Evolutionary conservation across 495 filamentous ascomycete species (phyloP).

Genomic region (Hypoxylon trugodes): DNA sequence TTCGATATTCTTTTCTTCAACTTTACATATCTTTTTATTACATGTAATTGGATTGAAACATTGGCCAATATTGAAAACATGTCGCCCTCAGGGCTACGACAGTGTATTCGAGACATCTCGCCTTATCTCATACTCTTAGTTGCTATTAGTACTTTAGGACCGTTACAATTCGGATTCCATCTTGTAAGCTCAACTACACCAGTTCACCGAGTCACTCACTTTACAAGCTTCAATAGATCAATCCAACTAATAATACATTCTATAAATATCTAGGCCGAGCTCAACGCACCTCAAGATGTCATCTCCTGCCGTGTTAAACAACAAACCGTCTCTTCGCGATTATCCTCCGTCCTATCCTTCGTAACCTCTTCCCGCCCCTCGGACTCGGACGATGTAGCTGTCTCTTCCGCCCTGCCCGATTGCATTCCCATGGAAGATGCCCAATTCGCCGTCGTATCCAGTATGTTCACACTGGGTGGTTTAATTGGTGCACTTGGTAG

Average conservation of each 20-base stretch:
- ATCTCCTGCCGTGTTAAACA: conserved; percentile 79
- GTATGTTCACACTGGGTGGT: conserved; percentile 91
- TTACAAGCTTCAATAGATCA: background rate
- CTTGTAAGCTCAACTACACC: conserved; percentile 63
- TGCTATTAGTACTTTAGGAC: conserved; percentile 73
- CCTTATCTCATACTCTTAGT: conserved; percentile 72
- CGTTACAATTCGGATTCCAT: conserved; percentile 94
- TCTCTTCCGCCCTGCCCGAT: conserved; percentile 63
- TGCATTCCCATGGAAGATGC: conserved; percentile 84
- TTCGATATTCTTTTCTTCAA: too few species aligned
- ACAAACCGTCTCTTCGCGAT: conserved; percentile 53
- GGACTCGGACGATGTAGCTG: conserved; percentile 22
- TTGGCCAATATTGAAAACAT: conserved; percentile 39
- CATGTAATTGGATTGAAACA: background rate
- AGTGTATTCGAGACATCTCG: conserved; percentile 58
- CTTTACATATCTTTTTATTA: too few species aligned
- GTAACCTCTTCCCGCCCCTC: conserved; percentile 36
- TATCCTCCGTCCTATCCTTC: conserved; percentile 42
- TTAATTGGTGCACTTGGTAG: conserved; percentile 81
- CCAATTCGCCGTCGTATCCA: conserved; percentile 82
- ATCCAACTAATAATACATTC: background rate
- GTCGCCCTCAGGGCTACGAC: conserved; percentile 42
- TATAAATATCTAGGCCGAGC: conserved; percentile 71
- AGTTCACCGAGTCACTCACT: background rate
- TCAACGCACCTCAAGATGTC: conserved; percentile 92